These are phyloP conservation scores for Thraustotheca clavata DNA, from an alignment of 352 stramenopile genomes.

Conservation along the genomic window DNA sequence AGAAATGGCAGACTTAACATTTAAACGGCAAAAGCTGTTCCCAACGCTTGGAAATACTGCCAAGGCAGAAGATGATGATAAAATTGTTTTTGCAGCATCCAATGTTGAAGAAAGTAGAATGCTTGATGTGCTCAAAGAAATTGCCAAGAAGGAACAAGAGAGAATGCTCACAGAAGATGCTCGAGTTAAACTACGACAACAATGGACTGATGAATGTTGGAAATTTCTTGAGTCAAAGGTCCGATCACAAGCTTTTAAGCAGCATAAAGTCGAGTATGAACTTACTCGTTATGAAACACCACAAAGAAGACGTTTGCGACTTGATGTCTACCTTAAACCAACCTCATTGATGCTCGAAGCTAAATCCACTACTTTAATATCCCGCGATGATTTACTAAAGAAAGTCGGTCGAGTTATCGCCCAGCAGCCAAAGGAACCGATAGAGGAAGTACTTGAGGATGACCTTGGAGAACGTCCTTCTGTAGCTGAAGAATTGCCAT, in stretches of 20 bases:
- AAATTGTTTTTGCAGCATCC: slow-evolving; percentile 38
- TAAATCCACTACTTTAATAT: neutral
- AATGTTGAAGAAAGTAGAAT: slow-evolving; percentile 79
- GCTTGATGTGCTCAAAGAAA: slow-evolving; percentile 46
- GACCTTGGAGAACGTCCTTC: too few species aligned
- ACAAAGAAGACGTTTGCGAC: neutral
- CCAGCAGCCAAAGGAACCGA: slow-evolving; percentile 28
- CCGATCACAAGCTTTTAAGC: slow-evolving; percentile 40
- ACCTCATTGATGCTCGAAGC: neutral
- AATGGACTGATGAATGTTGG: slow-evolving; percentile 56
- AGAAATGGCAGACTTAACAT: neutral
- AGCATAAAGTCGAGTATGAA: slow-evolving; percentile 6
- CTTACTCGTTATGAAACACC: slow-evolving; percentile 14
- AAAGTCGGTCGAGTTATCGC: slow-evolving; percentile 63
- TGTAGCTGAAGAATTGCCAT: too few species aligned
- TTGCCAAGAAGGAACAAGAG: slow-evolving; percentile 33
- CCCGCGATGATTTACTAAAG: slow-evolving; percentile 33
- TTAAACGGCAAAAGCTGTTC: neutral
- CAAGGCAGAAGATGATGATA: neutral
- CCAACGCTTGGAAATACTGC: neutral
- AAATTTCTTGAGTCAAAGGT: slow-evolving; percentile 59
- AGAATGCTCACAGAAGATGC: slow-evolving; percentile 23
- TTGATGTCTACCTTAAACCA: slow-evolving; percentile 20
- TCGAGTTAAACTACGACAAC: neutral
- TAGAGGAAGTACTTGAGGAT: slow-evolving; percentile 1